Conservation (phyloP, 345 rosid species). For the Aurinia saxatilis region DNA sequence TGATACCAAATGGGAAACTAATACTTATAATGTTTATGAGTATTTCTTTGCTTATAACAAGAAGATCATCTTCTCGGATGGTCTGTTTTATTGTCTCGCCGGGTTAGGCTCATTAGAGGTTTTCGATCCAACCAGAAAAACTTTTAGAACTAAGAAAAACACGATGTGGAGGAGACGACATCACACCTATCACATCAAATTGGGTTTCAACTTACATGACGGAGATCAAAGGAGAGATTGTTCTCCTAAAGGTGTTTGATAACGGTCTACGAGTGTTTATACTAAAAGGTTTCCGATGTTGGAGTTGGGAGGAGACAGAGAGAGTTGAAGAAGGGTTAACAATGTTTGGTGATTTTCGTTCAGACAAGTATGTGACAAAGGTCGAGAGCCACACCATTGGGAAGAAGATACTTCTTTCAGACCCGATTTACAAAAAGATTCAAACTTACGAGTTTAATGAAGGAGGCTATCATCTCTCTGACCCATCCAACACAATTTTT, state of each 20-base stretch:
- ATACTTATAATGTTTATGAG: not conserved
- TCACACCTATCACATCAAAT: too few relatives aligned
- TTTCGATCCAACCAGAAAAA: not conserved
- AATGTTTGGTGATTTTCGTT: too few relatives aligned
- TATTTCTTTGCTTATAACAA: not conserved
- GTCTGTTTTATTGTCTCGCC: not conserved
- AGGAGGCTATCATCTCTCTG: too few relatives aligned
- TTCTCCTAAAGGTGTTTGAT: not conserved
- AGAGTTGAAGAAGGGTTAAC: not conserved
- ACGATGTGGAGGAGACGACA: not conserved
- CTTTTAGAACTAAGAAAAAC: not conserved
- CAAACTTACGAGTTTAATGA: too few relatives aligned
- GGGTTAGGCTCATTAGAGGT: not conserved
- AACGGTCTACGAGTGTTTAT: not conserved
- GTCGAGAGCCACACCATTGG: too few relatives aligned
- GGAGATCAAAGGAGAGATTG: not conserved
- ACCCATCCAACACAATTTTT: too few relatives aligned
- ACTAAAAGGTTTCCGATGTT: not conserved
- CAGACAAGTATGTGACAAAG: too few relatives aligned
- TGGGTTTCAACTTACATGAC: not conserved
- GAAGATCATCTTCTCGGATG: not conserved
- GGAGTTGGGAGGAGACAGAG: not conserved
- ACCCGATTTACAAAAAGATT: too few relatives aligned
- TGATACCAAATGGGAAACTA: slow-evolving; percentile 33
- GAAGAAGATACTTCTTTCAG: too few relatives aligned